Evolutionary conservation across 176 grass and related monocot species (phyloP).

Genomic region (Oryza punctata): DNA sequence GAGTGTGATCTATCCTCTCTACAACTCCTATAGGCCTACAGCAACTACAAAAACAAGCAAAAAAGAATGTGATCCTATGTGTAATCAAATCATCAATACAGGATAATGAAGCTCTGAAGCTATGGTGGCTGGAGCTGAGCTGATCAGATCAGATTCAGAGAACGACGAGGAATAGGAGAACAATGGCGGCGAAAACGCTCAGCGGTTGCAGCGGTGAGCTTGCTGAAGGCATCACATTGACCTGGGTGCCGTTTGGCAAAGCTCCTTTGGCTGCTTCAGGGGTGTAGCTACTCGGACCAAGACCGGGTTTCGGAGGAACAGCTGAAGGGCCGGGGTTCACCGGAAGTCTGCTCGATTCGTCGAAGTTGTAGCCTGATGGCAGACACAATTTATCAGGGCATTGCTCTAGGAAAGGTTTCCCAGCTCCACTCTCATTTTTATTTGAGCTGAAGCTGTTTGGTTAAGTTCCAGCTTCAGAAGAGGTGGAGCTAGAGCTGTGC

Average conservation of each 20-base stretch:
- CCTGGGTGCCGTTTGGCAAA: slow-evolving; percentile 33
- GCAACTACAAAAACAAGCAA: slow-evolving; percentile 27
- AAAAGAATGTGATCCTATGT: slow-evolving; percentile 39
- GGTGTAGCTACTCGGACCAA: slow-evolving; percentile 43
- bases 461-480: too few relatives aligned
- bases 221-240: slow-evolving; percentile 30
- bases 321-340: slow-evolving; percentile 43
- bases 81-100: slow-evolving; percentile 24
- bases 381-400: neutral
- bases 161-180: slow-evolving; percentile 22
- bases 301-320: slow-evolving; percentile 33
- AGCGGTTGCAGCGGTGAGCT: slow-evolving; percentile 16
- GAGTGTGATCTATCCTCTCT: slow-evolving; percentile 45
- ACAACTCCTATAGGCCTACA: slow-evolving; percentile 11
- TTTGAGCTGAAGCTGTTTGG: too few relatives aligned
- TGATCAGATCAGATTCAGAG: slow-evolving; percentile 46
- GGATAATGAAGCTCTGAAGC: slow-evolving; percentile 8
- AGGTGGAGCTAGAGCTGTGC: too few relatives aligned
- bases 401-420: too few relatives aligned
- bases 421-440: too few relatives aligned
- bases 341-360: slow-evolving; percentile 44
- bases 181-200: neutral
- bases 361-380: slow-evolving; percentile 49
- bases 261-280: slow-evolving; percentile 46
- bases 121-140: neutral